Base-by-base conservation (phyloP, 2,329 filamentous ascomycete genomes). In the Chrysosporium queenslandicum region DNA sequence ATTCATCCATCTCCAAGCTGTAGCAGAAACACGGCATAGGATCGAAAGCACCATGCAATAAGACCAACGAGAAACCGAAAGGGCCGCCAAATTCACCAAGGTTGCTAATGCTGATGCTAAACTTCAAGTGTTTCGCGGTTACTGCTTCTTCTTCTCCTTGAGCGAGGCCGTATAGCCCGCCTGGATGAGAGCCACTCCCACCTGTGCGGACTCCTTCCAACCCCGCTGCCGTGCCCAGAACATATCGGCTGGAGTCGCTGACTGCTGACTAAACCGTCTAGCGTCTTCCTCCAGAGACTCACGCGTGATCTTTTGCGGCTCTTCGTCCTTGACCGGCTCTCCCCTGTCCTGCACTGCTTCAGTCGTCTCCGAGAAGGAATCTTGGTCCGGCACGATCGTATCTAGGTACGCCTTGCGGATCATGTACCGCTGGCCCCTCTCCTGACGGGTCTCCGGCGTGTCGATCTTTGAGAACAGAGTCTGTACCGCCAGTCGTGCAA, bases 371-470 rank as follows among this genome's bases (percentile, higher is more conserved):
- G 48, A 21, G 27, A 12, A 25, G 16, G 2, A 21, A 14, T 37
- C 48, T 12, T 36, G 18, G 14, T 50, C 50, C 1, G 39, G 29
- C 14, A 36, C 12, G 39, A 36, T 53, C 5, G 36, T 54, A 23
- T 88, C 80, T 1, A 97, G 77, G 51, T 89, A 81, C 58, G 79
- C 80, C 71, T 88, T 91, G 57, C 91, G 81, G 64, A 92, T 81
- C 45, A 85, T 68, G 68, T 85, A 97, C 20, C 87, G 79, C 65
- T 95, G 87, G 2, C 81, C 81, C 12, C 86, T 80, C 69, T 94
- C 90, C 67, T 88, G 89, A 61, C 94, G 87, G 53, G 90, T 74
- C 0, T 89, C 90, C 0, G 87, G 87, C 43, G 85, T 90, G 61
- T 97, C 90, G 50, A 96, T 72, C 66, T 89, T 92, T 55, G 75